Conservation (phyloP, 202 grass and related monocot genomes). For the Setaria viridis region DNA sequence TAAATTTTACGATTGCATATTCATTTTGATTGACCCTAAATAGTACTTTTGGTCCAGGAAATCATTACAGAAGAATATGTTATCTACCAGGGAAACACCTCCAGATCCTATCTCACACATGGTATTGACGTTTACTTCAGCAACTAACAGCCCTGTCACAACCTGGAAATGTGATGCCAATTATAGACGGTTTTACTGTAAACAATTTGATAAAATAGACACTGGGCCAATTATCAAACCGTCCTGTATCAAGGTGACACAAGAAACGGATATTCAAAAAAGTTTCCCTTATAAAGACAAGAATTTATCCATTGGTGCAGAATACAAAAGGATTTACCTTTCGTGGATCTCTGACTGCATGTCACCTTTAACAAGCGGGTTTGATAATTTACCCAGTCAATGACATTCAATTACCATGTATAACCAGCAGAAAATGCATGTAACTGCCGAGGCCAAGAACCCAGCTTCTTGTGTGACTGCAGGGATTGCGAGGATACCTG, state of each 20-base stretch:
- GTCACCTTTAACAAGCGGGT: slow-evolving; percentile 55
- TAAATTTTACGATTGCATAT: neutral
- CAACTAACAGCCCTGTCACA: slow-evolving; percentile 80
- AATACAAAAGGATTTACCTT: slow-evolving; percentile 51
- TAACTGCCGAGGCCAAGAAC: slow-evolving; percentile 81
- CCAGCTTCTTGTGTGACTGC: slow-evolving; percentile 93
- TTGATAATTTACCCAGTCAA: slow-evolving; percentile 66
- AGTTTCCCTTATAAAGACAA: neutral
- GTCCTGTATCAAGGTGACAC: slow-evolving; percentile 58
- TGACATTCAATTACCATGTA: slow-evolving; percentile 93
- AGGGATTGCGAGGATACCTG: slow-evolving; percentile 93
- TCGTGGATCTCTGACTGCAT: slow-evolving; percentile 44
- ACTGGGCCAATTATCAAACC: slow-evolving; percentile 54
- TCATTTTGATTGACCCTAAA: slow-evolving; percentile 17
- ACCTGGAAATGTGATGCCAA: slow-evolving; percentile 67
- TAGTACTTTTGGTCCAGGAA: slow-evolving; percentile 4
- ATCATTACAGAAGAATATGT: slow-evolving; percentile 4
- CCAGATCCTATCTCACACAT: slow-evolving; percentile 98
- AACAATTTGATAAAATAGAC: slow-evolving; percentile 23
- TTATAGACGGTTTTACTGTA: slow-evolving; percentile 34
- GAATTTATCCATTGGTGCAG: slow-evolving; percentile 6
- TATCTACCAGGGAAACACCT: slow-evolving; percentile 91
- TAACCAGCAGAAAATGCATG: slow-evolving; percentile 81
- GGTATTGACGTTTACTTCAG: slow-evolving; percentile 98
- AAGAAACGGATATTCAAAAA: slow-evolving; percentile 26